Evolutionary conservation across 2,329 filamentous ascomycete genomes (phyloP).

Genomic region (Microsporum ferrugineum): DNA sequence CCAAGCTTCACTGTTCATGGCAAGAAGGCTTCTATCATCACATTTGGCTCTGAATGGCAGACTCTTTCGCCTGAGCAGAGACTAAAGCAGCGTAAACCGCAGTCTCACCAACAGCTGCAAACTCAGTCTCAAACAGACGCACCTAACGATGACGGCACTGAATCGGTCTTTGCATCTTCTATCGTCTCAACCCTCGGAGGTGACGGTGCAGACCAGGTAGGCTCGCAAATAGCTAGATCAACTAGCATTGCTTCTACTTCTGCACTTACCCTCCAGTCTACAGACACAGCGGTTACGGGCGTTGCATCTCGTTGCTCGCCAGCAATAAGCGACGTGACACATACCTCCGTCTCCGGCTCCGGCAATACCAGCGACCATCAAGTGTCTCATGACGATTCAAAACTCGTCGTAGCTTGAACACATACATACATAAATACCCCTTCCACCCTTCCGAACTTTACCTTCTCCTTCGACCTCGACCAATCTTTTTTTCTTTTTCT

Average conservation of each 20-base stretch:
- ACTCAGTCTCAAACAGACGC: background rate
- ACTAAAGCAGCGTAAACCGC: slow-evolving; percentile 49
- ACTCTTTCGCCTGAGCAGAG: slow-evolving; percentile 63
- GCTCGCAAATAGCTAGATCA: background rate
- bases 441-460: too few species aligned
- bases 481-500: background rate
- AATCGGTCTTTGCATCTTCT: background rate
- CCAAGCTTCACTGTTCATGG: slow-evolving; percentile 94
- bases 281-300: background rate
- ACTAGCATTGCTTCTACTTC: background rate
- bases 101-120: slow-evolving; percentile 27
- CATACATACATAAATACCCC: background rate
- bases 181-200: background rate
- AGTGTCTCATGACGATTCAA: background rate
- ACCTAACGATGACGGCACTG: background rate
- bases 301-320: background rate
- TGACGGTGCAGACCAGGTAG: background rate
- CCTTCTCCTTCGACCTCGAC: background rate
- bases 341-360: background rate
- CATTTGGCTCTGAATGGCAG: slow-evolving; percentile 87
- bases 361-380: background rate
- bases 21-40: slow-evolving; percentile 94
- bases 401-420: background rate
- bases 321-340: background rate
- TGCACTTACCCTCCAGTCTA: background rate